Base-by-base conservation (phyloP, 805 yeast species). In the Candida andamanensis region DNA sequence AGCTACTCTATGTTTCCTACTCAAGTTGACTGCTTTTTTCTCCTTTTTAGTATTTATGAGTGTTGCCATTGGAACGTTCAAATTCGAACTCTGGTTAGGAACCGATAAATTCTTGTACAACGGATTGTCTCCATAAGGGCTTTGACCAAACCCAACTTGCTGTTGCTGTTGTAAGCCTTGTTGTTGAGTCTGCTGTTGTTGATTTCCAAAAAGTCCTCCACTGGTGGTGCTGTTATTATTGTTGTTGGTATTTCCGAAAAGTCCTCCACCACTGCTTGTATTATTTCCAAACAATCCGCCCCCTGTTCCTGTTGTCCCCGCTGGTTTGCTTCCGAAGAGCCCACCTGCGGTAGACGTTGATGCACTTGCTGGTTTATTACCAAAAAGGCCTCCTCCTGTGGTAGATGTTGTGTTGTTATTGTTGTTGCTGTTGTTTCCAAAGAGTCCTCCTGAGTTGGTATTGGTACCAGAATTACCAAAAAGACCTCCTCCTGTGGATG, bases 121-220 rank as follows among this genome's bases (percentile, higher is more conserved):
- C 5, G 87, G 83, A 45, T 80, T 79, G 29, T 75, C 70, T 1
- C 95, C 95, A 51, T 85, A 89, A 26, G 96, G 95, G 50, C 81
- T 60, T 33, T 54, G 60, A 2, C 50, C 61, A 28, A 56, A 41
- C 15, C 56, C 43, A 17, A 17, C 28, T 8, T 41, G 50, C 21
- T 39, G 49, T 23, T 46, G 54, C 48, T 45, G 38, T 32, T 35
- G 45, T 25, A 48, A 52, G 6, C 75, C 76, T 17, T 51, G 49
- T 30, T 69, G 68, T 16, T 61, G 48, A 18, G 41, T 25, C 17
- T 36, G 33, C 28, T 29, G 36, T n/a, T 29, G 40, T 32, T 35
- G 46, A 14, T 17, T 15, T 7, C 56, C 56, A 45, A 61, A 59
- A 2, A 52, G 35, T 4, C 56, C 56, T 9, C 54, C 50, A 15